Evolutionary conservation across 306 rosid species (phyloP).

Genomic region (Trifolium subterraneum): DNA sequence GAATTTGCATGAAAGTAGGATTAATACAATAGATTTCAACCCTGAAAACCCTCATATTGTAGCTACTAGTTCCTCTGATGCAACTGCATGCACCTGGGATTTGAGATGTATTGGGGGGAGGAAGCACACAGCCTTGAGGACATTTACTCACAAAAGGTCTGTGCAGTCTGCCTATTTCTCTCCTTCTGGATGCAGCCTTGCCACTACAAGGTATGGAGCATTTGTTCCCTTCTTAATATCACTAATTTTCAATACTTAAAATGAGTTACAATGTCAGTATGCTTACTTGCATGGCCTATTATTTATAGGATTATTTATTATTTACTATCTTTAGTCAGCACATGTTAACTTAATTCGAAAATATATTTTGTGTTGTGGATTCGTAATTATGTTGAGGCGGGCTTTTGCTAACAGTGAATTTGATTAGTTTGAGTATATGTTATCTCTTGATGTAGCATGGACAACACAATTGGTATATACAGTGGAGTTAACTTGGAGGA

Average conservation of each 20-base stretch:
- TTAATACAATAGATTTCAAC: conserved; percentile 76
- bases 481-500: conserved; percentile 69
- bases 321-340: background rate
- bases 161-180: conserved; percentile 90
- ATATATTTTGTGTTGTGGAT: background rate
- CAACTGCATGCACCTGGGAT: conserved; percentile 92
- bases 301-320: background rate
- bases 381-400: background rate
- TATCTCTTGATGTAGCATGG: conserved; percentile 56
- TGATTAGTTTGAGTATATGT: conserved; percentile 21
- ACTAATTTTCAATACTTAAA: conserved; percentile 14
- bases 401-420: conserved; percentile 9
- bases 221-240: conserved; percentile 7
- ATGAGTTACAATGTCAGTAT: background rate
- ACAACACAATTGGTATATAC: conserved; percentile 68
- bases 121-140: conserved; percentile 58
- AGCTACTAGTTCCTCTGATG: conserved; percentile 86
- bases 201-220: conserved; percentile 74
- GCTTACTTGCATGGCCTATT: conserved; percentile 11
- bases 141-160: conserved; percentile 61
- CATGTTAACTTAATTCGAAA: background rate
- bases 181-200: conserved; percentile 80
- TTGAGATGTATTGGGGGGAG: conserved; percentile 56
- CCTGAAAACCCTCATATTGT: conserved; percentile 57
- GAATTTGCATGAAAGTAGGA: conserved; percentile 69